Conservation (phyloP, 1,284 basidiomycete species). For the Spongiforma sp. region DNA sequence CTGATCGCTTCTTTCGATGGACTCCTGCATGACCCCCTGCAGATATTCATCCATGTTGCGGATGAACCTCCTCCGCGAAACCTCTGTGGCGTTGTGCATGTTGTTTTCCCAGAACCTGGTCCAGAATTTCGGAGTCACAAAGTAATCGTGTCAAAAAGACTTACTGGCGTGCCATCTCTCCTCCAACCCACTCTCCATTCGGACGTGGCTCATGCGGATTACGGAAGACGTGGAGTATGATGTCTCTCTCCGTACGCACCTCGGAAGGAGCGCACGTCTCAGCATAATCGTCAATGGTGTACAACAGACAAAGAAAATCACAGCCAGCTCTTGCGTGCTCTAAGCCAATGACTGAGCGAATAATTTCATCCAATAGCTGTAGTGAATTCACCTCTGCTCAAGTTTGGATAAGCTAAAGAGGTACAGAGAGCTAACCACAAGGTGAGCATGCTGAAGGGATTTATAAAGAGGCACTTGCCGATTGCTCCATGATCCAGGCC, state of each 20-base stretch:
- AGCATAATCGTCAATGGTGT: not conserved
- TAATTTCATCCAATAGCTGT: not conserved
- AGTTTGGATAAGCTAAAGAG: not conserved
- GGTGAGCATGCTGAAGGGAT: not conserved
- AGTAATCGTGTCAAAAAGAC: not conserved
- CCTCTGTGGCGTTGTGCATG: not conserved
- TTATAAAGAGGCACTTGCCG: not conserved
- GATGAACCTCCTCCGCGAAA: not conserved
- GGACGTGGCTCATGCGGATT: not conserved
- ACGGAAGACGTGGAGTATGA: not conserved
- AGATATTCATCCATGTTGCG: not conserved
- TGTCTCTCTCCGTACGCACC: not conserved
- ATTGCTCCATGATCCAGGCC: not conserved
- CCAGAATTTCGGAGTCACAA: no score
- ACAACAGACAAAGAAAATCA: not conserved
- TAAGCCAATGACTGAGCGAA: not conserved
- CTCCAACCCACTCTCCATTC: not conserved
- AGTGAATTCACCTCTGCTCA: not conserved
- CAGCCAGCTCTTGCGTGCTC: not conserved
- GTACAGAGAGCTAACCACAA: not conserved
- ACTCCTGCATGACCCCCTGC: no score
- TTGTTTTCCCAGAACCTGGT: not conserved
- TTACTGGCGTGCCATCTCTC: constrained; percentile 1
- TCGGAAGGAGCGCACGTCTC: not conserved
- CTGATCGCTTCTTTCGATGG: no score